These are phyloP conservation scores for Paraglomus occultum DNA, from an alignment of 192 early-diverging fungal species.

Conservation along the genomic window DNA sequence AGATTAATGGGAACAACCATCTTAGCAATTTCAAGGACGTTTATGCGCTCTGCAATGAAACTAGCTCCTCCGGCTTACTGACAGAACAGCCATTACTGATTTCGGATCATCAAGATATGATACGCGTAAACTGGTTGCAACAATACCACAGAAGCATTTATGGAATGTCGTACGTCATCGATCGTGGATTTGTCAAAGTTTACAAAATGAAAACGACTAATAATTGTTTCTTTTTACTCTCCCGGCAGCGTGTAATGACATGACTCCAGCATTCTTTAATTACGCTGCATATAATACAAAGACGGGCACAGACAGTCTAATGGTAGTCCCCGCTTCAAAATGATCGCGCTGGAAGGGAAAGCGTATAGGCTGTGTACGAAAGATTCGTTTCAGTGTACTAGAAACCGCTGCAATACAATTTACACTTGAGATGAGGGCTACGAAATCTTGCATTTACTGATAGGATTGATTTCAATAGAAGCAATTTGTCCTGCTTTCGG, in stretches of 20 bases:
- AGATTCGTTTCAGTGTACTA: conserved; percentile 82
- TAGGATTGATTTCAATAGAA: conserved; percentile 53
- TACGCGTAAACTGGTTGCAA: conserved; percentile 81
- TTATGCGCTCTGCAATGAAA: conserved; percentile 34
- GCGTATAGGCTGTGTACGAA: conserved; percentile 92
- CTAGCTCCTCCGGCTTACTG: conserved; percentile 64
- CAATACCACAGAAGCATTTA: conserved; percentile 85
- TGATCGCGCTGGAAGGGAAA: conserved; percentile 95
- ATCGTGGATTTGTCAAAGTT: conserved; percentile 74
- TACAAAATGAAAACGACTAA: neutral
- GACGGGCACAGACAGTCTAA: conserved; percentile 88
- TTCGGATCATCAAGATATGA: conserved; percentile 57
- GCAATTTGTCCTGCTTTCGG: conserved; percentile 78
- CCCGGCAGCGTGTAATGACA: neutral
- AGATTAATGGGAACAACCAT: too few species aligned
- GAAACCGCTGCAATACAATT: conserved; percentile 80
- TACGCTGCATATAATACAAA: conserved; percentile 88
- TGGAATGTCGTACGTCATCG: conserved; percentile 78
- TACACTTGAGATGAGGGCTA: neutral
- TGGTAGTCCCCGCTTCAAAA: conserved; percentile 87
- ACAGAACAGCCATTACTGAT: conserved; percentile 64
- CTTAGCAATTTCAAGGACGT: too few species aligned
- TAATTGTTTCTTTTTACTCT: neutral
- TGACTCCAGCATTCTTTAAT: conserved; percentile 23
- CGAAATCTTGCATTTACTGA: conserved; percentile 17